Base-by-base conservation (phyloP, 495 filamentous ascomycete species). In the Podospora pseudopauciseta region DNA sequence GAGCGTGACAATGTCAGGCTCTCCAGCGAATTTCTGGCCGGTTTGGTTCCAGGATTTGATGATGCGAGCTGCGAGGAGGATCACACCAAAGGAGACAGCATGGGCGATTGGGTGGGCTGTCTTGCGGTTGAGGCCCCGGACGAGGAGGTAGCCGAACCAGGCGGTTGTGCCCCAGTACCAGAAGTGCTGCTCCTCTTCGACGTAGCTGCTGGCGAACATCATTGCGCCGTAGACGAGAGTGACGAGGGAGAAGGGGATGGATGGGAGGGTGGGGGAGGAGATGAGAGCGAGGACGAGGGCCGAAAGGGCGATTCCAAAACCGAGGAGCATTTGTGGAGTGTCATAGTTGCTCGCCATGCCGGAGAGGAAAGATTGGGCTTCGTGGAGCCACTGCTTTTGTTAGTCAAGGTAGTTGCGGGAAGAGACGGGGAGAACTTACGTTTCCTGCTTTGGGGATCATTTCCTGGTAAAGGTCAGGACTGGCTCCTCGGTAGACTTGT, bases 161-260 rank as follows among this genome's bases (percentile, higher is more conserved):
- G 85, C 89, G 0, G 91, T 89, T 15, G 90, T 87, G 19, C 86
- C 75, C 93, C 94, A 97, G 77, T 98, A 97, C 95, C 95, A 99
- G 77, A 96, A 97, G 69, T 97, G 90, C 27, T 98, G 95, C 75
- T 99, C 95, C 78, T 99, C 95, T 75, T 99, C 95, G 27, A 99
- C 92, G 74, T 93, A 98, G 75, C 93, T 97, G 76, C 91, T 96
- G 32, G 94, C 93, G 79, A 98, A 98, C 93, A 97, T 98, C 90
- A 96, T 94, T 34, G 85, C 75, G 11, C 89, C 87, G 75, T 97
- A 96, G 0, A 86, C 74, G 1, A 89, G 9, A 1, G 86, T 79
- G 5, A 86, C 80, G 11, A 75, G 57, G 65, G 71, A 34, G 59
- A 80, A 71, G 0, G 77, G 75, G 19, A 67, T 32, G 30, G 30